phyloP scores from a whole-genome alignment of 1,284 basidiomycete species.

The Moniliophthora roreri region DNA sequence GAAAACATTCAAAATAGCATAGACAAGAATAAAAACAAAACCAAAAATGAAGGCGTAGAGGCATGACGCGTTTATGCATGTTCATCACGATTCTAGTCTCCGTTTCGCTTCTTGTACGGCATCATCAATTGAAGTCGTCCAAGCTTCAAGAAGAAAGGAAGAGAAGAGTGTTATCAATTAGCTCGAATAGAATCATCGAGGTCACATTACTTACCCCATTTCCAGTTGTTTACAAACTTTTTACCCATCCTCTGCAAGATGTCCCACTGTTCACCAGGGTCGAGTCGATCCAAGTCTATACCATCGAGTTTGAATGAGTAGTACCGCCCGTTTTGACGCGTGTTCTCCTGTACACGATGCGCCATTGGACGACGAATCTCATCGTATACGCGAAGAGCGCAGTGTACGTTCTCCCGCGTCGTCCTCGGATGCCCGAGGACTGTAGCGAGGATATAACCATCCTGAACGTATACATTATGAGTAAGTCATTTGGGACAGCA shows the following conservation, averaged over 20 bases:
- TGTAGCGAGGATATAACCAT: conserved; percentile 33
- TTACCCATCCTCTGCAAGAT: conserved; percentile 32
- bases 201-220: conserved; percentile 33
- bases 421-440: conserved; percentile 45
- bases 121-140: conserved; percentile 33
- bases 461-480: conserved; percentile 22
- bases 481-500: not conserved
- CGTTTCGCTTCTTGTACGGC: conserved; percentile 33
- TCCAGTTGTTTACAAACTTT: conserved; percentile 42
- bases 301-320: conserved; percentile 36
- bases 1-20: too few species aligned
- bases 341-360: conserved; percentile 38
- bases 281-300: conserved; percentile 28
- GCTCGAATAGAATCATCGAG: not conserved
- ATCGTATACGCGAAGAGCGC: conserved; percentile 30
- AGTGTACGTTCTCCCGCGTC: conserved; percentile 33
- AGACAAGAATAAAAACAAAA: too few species aligned
- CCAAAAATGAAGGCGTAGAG: too few species aligned
- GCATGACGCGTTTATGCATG: too few species aligned
- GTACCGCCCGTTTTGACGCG: conserved; percentile 43
- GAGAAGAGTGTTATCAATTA: not conserved
- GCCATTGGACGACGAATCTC: conserved; percentile 26
- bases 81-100: conserved; percentile 24
- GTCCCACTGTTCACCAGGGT: conserved; percentile 27
- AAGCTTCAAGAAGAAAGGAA: conserved; percentile 18